Evolutionary conservation across 768 basidiomycete genomes (phyloP).

Genomic region (Gelatoporia subvermispora): DNA sequence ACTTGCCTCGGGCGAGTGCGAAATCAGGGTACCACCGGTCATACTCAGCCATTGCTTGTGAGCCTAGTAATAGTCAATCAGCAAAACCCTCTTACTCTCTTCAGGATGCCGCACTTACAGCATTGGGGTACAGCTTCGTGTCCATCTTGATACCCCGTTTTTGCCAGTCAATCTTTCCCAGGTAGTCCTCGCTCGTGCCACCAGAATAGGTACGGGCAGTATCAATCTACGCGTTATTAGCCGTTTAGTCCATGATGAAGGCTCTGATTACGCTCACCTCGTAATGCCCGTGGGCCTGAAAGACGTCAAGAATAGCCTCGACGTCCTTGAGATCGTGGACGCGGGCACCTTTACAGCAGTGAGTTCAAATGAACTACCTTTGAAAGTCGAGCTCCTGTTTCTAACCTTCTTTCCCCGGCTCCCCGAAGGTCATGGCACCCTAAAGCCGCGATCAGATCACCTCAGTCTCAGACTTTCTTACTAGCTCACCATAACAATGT

Average conservation of each 20-base stretch:
- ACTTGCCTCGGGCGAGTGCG: conserved; percentile 19
- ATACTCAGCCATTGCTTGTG: conserved; percentile 12
- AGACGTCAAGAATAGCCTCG: conserved; percentile 44
- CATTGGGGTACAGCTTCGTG: conserved; percentile 40
- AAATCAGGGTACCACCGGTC: conserved; percentile 3
- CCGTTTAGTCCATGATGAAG: no score
- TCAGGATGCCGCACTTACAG: neutral
- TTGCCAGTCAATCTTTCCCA: conserved; percentile 49
- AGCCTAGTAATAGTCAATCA: conserved; percentile 6
- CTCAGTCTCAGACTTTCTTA: neutral
- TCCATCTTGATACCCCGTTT: conserved; percentile 49
- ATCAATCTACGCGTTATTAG: conserved; percentile 15
- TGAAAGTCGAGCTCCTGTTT: no score
- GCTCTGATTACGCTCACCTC: conserved; percentile 31
- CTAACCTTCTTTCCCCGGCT: conserved; percentile 34
- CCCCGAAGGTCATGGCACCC: conserved; percentile 50
- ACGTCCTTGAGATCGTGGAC: conserved; percentile 42
- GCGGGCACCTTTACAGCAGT: conserved; percentile 25
- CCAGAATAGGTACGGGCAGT: conserved; percentile 20
- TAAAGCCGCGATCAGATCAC: conserved; percentile 15
- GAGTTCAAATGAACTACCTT: neutral
- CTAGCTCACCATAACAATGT: conserved; percentile 40
- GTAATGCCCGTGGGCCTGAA: conserved; percentile 47
- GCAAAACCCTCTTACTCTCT: neutral
- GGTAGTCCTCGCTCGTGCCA: conserved; percentile 31